Percentiles rank a stretch among this genome's conserved stretches.
Evolutionary conservation across 495 filamentous ascomycete species (phyloP).

Genomic region (Lasiosphaeria miniovina): DNA sequence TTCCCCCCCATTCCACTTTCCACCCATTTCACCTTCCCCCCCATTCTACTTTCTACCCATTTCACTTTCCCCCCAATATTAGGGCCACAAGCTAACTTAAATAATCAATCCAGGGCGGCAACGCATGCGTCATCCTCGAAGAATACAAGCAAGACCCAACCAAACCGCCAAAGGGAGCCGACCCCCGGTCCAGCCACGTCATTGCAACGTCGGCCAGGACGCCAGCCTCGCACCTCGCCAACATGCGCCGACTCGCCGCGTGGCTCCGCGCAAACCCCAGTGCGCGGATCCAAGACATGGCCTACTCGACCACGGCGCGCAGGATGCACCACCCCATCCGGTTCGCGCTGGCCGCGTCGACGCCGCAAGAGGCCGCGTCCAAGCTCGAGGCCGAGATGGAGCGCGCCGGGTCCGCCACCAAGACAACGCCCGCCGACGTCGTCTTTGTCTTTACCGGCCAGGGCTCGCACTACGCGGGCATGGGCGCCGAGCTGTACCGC

Average conservation of each 20-base stretch:
- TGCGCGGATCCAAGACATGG: constrained; percentile 28
- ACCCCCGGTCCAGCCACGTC: constrained; percentile 46
- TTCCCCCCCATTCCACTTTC: no score
- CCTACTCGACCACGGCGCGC: constrained; percentile 18
- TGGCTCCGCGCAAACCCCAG: constrained; percentile 38
- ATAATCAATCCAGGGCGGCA: constrained; percentile 63
- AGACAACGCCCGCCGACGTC: constrained; percentile 37
- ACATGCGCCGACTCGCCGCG: constrained; percentile 36
- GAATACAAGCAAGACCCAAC: constrained; percentile 34
- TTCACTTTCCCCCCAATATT: no score
- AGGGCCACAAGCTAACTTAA: constrained; percentile 30
- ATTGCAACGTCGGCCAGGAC: constrained; percentile 54
- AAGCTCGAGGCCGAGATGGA: constrained; percentile 45
- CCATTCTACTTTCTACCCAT: no score
- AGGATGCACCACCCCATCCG: constrained; percentile 58
- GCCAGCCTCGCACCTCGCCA: constrained; percentile 45
- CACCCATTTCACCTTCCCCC: no score
- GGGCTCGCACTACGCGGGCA: constrained; percentile 58
- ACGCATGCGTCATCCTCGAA: constrained; percentile 58
- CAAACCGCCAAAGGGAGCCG: constrained; percentile 23
- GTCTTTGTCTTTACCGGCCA: constrained; percentile 68
- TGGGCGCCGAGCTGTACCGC: constrained; percentile 65
- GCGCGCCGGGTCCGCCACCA: neutral
- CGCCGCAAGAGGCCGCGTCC: constrained; percentile 63
- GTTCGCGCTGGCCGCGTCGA: constrained; percentile 64